Conservation (phyloP, 495 filamentous ascomycete genomes). For the Aspergillus panamensis region DNA sequence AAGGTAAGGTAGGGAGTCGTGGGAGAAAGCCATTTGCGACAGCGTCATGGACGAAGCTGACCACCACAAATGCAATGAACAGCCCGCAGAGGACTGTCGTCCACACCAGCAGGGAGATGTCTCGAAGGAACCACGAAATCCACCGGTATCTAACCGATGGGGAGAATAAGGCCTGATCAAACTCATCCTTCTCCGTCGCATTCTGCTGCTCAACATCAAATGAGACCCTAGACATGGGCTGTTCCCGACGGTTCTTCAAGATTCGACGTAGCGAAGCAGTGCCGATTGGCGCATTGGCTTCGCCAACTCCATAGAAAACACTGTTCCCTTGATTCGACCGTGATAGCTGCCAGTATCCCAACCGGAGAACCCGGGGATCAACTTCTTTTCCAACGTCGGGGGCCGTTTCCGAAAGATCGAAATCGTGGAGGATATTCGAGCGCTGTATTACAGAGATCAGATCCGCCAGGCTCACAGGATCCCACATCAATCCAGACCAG, state of each 20-base stretch:
- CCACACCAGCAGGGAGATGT: slow-evolving; percentile 59
- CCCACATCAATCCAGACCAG: slow-evolving; percentile 78
- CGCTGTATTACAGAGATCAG: slow-evolving; percentile 69
- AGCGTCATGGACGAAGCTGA: slow-evolving; percentile 71
- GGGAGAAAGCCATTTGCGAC: slow-evolving; percentile 68
- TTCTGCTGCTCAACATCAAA: slow-evolving; percentile 45
- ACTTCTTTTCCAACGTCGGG: slow-evolving; percentile 44
- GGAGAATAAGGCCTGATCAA: slow-evolving; percentile 44
- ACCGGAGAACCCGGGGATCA: slow-evolving; percentile 53
- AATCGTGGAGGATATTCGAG: slow-evolving; percentile 72
- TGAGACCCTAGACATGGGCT: slow-evolving; percentile 32
- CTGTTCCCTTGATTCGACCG: slow-evolving; percentile 43
- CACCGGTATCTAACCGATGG: slow-evolving; percentile 57
- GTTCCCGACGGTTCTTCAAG: slow-evolving; percentile 30
- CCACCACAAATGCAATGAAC: slow-evolving; percentile 67
- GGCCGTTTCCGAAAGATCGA: slow-evolving; percentile 55
- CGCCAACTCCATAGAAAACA: slow-evolving; percentile 63
- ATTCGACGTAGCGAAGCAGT: slow-evolving; percentile 52
- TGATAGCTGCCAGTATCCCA: slow-evolving; percentile 79
- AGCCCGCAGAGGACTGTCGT: slow-evolving; percentile 59
- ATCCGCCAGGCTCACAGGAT: slow-evolving; percentile 75
- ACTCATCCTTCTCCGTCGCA: slow-evolving; percentile 29
- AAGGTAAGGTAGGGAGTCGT: slow-evolving; percentile 56
- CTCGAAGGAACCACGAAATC: slow-evolving; percentile 75
- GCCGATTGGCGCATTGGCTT: slow-evolving; percentile 53